Conservation (phyloP, 2,329 filamentous ascomycete species). For the Chaetomium sp. region DNA sequence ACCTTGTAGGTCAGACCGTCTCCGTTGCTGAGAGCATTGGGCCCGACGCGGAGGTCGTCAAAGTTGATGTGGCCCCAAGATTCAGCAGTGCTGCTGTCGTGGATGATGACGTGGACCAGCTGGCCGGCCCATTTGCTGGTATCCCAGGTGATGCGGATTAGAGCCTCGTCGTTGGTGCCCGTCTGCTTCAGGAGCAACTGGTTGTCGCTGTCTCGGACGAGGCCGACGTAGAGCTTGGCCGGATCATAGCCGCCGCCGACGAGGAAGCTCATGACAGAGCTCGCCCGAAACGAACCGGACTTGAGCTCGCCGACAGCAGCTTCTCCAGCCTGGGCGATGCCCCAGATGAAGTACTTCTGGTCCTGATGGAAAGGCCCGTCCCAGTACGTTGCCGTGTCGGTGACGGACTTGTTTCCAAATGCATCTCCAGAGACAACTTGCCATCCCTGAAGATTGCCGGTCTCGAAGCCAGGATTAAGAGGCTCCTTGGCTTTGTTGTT, state of each 20-base stretch:
- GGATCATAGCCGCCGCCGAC: conserved; percentile 29
- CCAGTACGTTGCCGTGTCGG: conserved; percentile 22
- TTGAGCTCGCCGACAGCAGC: conserved; percentile 24
- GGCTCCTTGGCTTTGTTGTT: not conserved
- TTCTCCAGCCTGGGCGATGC: conserved; percentile 25
- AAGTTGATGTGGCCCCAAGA: conserved; percentile 26
- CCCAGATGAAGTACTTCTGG: conserved; percentile 24
- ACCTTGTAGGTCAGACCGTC: conserved; percentile 24
- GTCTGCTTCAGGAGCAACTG: conserved; percentile 27
- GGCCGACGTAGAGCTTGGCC: conserved; percentile 26
- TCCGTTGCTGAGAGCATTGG: conserved; percentile 22
- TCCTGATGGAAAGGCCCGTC: conserved; percentile 26
- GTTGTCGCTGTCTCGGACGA: conserved; percentile 24
- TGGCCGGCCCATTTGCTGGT: conserved; percentile 27
- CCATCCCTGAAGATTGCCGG: conserved; percentile 25
- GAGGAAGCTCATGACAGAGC: conserved; percentile 27
- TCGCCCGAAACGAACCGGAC: conserved; percentile 27
- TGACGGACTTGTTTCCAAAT: conserved; percentile 24
- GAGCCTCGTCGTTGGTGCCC: conserved; percentile 27
- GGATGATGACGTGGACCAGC: conserved; percentile 15
- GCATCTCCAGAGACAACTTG: conserved; percentile 24
- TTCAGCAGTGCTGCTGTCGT: conserved; percentile 22
- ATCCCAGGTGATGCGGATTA: conserved; percentile 28
- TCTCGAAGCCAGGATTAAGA: conserved; percentile 25
- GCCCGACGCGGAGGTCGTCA: conserved; percentile 28